Percentiles rank a stretch among this genome's conserved stretches.
Evolutionary conservation across 1,284 basidiomycete species (phyloP).

Genomic region (Leccinum griseonigrum): DNA sequence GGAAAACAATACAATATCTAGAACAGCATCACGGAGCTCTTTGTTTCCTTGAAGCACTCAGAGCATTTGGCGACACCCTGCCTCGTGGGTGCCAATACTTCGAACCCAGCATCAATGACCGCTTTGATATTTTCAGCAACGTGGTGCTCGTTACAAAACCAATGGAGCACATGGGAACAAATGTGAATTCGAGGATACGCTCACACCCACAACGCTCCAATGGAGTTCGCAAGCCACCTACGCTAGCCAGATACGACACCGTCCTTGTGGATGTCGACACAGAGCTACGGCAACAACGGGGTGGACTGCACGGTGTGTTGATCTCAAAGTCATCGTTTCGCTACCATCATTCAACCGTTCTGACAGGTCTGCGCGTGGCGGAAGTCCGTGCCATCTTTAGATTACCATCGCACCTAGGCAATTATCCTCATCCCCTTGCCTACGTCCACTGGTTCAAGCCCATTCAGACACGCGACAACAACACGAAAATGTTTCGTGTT

Average conservation of each 20-base stretch:
- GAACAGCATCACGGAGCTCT: neutral
- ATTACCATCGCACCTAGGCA: no score
- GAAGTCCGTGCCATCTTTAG: neutral
- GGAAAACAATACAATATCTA: neutral
- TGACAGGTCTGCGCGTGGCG: neutral
- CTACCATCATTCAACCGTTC: neutral
- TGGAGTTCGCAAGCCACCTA: neutral
- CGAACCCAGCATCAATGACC: neutral
- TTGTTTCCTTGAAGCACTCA: neutral
- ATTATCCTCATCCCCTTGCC: no score
- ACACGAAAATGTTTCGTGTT: neutral
- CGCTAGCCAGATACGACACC: neutral
- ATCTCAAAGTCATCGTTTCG: neutral
- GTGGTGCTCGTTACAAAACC: neutral
- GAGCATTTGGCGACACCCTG: neutral
- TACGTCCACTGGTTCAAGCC: neutral
- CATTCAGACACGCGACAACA: neutral
- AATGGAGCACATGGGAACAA: neutral
- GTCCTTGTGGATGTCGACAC: neutral
- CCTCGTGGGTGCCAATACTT: neutral
- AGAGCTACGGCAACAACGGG: neutral
- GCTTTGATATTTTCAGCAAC: neutral
- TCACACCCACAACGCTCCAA: neutral
- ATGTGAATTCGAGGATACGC: neutral
- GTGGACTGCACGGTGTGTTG: neutral